Conservation (phyloP, 768 basidiomycete genomes). For the Mycena kentingensis region DNA sequence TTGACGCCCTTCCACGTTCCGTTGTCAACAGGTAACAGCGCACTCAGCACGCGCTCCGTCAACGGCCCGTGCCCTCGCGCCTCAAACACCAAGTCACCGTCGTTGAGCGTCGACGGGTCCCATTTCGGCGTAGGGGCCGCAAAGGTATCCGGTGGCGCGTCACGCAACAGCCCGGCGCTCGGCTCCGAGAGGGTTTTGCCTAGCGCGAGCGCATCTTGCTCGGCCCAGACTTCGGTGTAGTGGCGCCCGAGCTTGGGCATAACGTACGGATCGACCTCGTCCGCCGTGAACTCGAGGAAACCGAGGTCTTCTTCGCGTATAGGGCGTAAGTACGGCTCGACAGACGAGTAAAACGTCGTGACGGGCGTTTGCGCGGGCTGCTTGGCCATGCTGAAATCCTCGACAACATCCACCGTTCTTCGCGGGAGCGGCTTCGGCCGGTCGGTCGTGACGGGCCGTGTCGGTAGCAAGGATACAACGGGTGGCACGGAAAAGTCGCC, state of each 20-base stretch:
- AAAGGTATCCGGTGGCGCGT: constrained; percentile 41
- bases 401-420: constrained; percentile 77
- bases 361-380: constrained; percentile 69
- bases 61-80: constrained; percentile 84
- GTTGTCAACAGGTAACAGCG: constrained; percentile 71
- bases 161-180: constrained; percentile 26
- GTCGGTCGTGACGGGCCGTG: constrained; percentile 63
- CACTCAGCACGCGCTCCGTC: constrained; percentile 82
- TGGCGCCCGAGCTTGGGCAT: constrained; percentile 86
- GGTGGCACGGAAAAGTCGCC: constrained; percentile 67
- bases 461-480: constrained; percentile 50
- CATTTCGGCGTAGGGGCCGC: constrained; percentile 65
- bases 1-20: constrained; percentile 74
- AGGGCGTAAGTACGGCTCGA: constrained; percentile 87
- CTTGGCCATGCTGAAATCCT: constrained; percentile 88
- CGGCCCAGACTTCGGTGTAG: constrained; percentile 92
- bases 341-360: constrained; percentile 81
- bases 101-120: constrained; percentile 81
- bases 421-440: constrained; percentile 79
- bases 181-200: constrained; percentile 32
- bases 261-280: constrained; percentile 84
- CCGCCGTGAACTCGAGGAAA: constrained; percentile 87
- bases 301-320: constrained; percentile 96
- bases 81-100: constrained; percentile 69
- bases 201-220: constrained; percentile 70